phyloP scores from a whole-genome alignment of 768 basidiomycete species.

The Lactarius psammicola region DNA sequence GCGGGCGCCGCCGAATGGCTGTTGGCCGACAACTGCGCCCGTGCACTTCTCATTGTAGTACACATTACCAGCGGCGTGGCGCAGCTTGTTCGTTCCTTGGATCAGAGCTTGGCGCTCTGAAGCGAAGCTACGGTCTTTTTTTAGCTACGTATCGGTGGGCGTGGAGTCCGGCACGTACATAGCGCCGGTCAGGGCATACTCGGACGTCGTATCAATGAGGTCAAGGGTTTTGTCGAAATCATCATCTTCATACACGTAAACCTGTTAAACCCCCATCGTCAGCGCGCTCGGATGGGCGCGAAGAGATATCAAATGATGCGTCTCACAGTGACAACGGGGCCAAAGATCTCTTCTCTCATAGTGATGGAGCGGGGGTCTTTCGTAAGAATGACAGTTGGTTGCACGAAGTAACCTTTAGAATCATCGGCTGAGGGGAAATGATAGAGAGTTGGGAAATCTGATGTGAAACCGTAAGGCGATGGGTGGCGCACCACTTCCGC shows the following conservation, averaged over 20 bases:
- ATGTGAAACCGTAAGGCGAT: not conserved
- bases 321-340: constrained; percentile 84
- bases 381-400: constrained; percentile 92
- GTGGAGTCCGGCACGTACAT: constrained; percentile 54
- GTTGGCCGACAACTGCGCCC: constrained; percentile 95
- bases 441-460: not conserved
- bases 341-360: constrained; percentile 95
- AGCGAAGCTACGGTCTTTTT: constrained; percentile 85
- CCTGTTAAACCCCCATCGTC: constrained; percentile 41
- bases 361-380: constrained; percentile 87
- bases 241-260: constrained; percentile 85
- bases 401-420: constrained; percentile 89
- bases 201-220: constrained; percentile 80
- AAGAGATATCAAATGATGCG: constrained; percentile 24
- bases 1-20: constrained; percentile 95
- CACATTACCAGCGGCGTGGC: constrained; percentile 92
- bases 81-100: constrained; percentile 74
- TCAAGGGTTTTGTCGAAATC: constrained; percentile 86
- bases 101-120: constrained; percentile 77
- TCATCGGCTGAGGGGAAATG: constrained; percentile 59
- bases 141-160: constrained; percentile 21
- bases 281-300: not conserved
- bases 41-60: constrained; percentile 99
- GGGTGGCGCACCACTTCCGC: constrained; percentile 62
- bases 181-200: constrained; percentile 92